Conservation (phyloP, 306 rosid genomes). For the Lathyrus tuberosus region DNA sequence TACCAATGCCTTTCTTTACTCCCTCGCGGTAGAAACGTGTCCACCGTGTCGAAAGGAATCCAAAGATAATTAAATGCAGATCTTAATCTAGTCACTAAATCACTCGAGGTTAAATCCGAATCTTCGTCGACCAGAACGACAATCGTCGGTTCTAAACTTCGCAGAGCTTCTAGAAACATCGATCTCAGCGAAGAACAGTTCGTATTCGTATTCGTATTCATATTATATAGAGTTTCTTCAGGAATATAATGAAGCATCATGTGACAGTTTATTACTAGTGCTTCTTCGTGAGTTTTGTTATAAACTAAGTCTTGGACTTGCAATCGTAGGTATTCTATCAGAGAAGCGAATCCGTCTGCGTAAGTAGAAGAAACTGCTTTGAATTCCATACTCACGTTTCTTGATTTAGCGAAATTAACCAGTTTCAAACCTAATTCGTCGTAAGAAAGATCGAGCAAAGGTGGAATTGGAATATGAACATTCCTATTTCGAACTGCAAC, state of each 20-base stretch:
- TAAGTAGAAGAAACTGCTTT: constrained; percentile 58
- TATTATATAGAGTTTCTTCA: constrained; percentile 55
- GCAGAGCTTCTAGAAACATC: constrained; percentile 60
- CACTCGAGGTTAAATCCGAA: constrained; percentile 69
- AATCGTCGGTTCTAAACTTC: constrained; percentile 66
- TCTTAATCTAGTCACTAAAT: constrained; percentile 64
- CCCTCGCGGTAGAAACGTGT: constrained; percentile 66
- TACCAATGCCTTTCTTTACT: constrained; percentile 85
- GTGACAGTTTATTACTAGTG: constrained; percentile 78
- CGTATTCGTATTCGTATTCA: not conserved
- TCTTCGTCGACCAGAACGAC: constrained; percentile 80
- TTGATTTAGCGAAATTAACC: constrained; percentile 71
- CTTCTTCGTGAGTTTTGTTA: constrained; percentile 40
- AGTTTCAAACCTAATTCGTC: constrained; percentile 68
- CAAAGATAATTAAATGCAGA: constrained; percentile 85
- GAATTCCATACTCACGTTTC: constrained; percentile 64
- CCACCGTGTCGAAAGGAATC: constrained; percentile 87
- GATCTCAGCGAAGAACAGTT: constrained; percentile 38
- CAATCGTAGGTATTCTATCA: constrained; percentile 63
- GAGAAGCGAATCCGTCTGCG: constrained; percentile 61
- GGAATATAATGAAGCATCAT: constrained; percentile 91
- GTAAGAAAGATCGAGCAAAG: constrained; percentile 66
- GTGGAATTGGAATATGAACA: constrained; percentile 48
- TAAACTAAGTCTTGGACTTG: constrained; percentile 56
- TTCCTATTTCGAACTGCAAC: constrained; percentile 44